phyloP scores from a whole-genome alignment of 371 early-diverging fungal genomes.

The Mucor racemosus region DNA sequence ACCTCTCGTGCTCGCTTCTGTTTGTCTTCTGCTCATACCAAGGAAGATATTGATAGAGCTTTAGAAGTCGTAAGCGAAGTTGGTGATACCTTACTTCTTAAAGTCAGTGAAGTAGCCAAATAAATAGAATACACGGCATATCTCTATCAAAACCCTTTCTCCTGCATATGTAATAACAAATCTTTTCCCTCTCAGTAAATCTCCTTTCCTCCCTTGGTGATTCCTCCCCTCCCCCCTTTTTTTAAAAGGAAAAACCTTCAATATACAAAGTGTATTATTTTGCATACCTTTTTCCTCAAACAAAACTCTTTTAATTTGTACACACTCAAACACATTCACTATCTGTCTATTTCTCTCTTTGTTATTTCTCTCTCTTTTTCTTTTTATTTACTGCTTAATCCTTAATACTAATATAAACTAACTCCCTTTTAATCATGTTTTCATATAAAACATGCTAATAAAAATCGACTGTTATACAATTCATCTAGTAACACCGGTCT shows the following conservation, averaged over 20 bases:
- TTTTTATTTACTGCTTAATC: constrained; percentile 1
- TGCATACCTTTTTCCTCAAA: background rate
- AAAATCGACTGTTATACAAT: background rate
- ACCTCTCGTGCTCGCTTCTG: constrained; percentile 98
- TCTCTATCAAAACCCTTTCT: background rate
- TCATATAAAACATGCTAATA: background rate
- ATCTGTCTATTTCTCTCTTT: background rate
- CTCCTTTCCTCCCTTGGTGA: background rate
- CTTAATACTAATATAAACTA: background rate
- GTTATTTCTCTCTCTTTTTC: background rate
- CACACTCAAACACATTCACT: background rate
- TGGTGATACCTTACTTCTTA: constrained; percentile 66
- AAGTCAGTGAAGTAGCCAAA: constrained; percentile 31
- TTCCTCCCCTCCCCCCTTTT: background rate
- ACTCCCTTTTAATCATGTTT: background rate
- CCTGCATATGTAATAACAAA: constrained; percentile 1
- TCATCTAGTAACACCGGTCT: too few relatives aligned
- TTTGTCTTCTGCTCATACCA: constrained; percentile 93
- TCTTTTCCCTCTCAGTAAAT: background rate
- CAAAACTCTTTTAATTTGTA: constrained; percentile 3
- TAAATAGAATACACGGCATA: constrained; percentile 5
- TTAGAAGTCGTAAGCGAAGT: constrained; percentile 67
- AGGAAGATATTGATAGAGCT: constrained; percentile 88
- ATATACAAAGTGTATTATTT: background rate
- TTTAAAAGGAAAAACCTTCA: background rate